Conservation (phyloP, 2,329 filamentous ascomycete genomes). For the Beauveria pseudobassiana region DNA sequence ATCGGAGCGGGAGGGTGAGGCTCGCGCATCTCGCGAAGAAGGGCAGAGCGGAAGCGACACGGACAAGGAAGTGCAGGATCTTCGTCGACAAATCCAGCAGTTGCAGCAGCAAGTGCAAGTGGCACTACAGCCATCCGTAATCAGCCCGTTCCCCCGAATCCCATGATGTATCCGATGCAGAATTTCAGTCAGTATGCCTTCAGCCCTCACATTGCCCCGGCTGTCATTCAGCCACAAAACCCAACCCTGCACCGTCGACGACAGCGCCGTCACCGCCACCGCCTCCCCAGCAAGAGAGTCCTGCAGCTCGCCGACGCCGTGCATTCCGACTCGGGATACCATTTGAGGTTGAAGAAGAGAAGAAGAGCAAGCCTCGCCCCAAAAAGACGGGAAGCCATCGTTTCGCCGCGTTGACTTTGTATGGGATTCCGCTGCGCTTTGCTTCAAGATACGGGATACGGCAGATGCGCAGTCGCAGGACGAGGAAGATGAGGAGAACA, state of each 20-base stretch:
- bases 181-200: neutral
- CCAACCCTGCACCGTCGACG: neutral
- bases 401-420: slow-evolving; percentile 48
- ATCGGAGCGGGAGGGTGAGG: slow-evolving; percentile 14
- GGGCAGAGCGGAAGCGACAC: slow-evolving; percentile 14
- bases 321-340: neutral
- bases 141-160: neutral
- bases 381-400: slow-evolving; percentile 22
- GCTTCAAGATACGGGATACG: slow-evolving; percentile 48
- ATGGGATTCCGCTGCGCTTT: slow-evolving; percentile 43
- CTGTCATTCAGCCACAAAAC: neutral
- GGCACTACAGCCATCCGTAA: slow-evolving; percentile 16
- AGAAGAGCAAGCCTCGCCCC: slow-evolving; percentile 15
- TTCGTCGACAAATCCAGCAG: slow-evolving; percentile 23
- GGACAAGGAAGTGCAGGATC: slow-evolving; percentile 11
- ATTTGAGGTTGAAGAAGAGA: slow-evolving; percentile 12
- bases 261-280: neutral
- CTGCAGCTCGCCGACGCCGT: neutral
- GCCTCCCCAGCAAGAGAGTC: neutral
- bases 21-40: slow-evolving; percentile 11
- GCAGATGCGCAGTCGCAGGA: slow-evolving; percentile 33
- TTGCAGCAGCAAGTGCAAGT: slow-evolving; percentile 21
- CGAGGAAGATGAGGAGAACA: slow-evolving; percentile 65
- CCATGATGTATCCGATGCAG: neutral
- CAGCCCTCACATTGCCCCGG: neutral